These are phyloP conservation scores for Phtheirospermum japonicum DNA, from an alignment of 257 asterid genomes.

Conservation along the genomic window DNA sequence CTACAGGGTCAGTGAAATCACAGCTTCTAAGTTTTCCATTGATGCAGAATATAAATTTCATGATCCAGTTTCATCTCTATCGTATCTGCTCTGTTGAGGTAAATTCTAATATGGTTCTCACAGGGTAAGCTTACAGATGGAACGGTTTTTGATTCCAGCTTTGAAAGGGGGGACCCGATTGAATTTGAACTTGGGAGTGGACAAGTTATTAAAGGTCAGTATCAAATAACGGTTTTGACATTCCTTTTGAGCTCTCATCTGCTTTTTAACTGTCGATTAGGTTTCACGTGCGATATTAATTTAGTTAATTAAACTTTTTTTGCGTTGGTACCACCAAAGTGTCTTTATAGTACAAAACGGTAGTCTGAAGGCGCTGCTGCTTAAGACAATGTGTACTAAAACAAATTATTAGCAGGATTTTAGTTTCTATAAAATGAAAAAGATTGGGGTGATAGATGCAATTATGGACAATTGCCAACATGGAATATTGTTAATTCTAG, in stretches of 20 bases:
- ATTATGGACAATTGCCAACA: not conserved
- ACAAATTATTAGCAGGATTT: too few relatives aligned
- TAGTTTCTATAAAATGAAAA: too few relatives aligned
- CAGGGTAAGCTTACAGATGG: constrained; percentile 99
- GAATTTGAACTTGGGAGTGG: constrained; percentile 91
- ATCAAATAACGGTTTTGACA: not conserved
- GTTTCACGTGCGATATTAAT: constrained; percentile 2
- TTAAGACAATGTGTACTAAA: too few relatives aligned
- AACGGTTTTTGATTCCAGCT: constrained; percentile 95
- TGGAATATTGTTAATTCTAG: not conserved
- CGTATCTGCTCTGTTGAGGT: constrained; percentile 8
- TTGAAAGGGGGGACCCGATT: constrained; percentile 91
- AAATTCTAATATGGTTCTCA: constrained; percentile 23
- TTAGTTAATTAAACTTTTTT: not conserved
- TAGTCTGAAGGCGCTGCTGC: too few relatives aligned
- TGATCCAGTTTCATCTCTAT: not conserved
- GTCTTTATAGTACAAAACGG: too few relatives aligned
- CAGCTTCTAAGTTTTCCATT: not conserved
- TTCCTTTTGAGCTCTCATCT: not conserved
- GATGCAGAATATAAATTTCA: too few relatives aligned
- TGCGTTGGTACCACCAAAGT: not conserved
- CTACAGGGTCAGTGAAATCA: constrained; percentile 66
- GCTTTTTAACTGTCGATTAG: not conserved
- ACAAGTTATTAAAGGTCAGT: constrained; percentile 88
- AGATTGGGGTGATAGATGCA: too few relatives aligned